A percentile compares a stretch with the other conserved stretches of the same genome.
Conservation (phyloP, 495 filamentous ascomycete genomes). For the Cryomyces antarcticus region DNA sequence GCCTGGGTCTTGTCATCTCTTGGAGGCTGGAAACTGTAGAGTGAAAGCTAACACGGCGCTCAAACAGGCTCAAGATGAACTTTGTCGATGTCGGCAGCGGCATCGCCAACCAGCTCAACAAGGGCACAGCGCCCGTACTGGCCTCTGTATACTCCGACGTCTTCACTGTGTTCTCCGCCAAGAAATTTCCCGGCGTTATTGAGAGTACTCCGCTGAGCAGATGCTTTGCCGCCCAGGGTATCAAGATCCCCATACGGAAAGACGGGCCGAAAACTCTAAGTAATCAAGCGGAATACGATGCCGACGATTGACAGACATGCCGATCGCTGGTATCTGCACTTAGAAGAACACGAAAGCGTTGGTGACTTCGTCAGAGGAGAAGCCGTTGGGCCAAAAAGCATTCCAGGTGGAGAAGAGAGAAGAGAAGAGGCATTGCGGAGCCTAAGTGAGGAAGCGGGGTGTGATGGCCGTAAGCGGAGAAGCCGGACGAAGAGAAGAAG, state of each 20-base stretch:
- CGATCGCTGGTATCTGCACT: not conserved
- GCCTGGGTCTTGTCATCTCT: not conserved
- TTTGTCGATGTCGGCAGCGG: conserved; percentile 65
- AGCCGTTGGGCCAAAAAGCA: too few relatives aligned
- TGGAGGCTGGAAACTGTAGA: too few relatives aligned
- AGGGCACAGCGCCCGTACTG: conserved; percentile 61
- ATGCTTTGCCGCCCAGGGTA: conserved; percentile 84
- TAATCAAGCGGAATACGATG: conserved; percentile 3
- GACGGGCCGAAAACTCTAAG: conserved; percentile 25
- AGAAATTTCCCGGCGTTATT: conserved; percentile 95
- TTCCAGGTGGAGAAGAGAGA: too few relatives aligned
- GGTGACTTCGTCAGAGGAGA: too few relatives aligned
- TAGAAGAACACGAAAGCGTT: too few relatives aligned
- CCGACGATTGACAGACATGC: not conserved
- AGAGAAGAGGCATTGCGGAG: too few relatives aligned
- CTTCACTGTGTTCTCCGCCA: conserved; percentile 89
- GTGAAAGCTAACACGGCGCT: too few relatives aligned
- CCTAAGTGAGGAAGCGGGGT: too few relatives aligned
- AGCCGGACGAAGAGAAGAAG: too few relatives aligned
- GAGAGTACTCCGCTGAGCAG: conserved; percentile 88
- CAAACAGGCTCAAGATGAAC: conserved; percentile 42
- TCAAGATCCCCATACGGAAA: conserved; percentile 88
- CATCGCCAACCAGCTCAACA: conserved; percentile 36
- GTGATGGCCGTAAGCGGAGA: too few relatives aligned
- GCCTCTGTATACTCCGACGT: conserved; percentile 73